phyloP scores from a whole-genome alignment of 73 alveolate species.

The Paramecium tetraurelia region DNA sequence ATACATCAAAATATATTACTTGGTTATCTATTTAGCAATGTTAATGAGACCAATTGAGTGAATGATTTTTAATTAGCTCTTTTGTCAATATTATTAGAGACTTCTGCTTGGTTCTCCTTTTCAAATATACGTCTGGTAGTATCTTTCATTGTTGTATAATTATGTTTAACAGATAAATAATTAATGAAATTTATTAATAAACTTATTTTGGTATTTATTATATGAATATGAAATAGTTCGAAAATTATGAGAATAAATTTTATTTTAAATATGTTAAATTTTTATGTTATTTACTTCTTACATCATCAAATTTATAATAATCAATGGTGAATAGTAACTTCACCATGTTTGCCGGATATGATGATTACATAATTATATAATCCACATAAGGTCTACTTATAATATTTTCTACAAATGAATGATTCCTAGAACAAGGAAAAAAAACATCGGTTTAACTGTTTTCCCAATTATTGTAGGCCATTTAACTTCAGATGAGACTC shows the following conservation, averaged over 20 bases:
- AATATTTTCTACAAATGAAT: background rate
- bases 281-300: background rate
- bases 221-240: background rate
- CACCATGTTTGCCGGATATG: background rate
- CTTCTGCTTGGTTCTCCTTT: slow-evolving; percentile 48
- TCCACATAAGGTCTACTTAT: background rate
- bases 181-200: background rate
- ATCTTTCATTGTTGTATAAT: slow-evolving; percentile 29
- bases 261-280: background rate
- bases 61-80: background rate
- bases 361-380: background rate
- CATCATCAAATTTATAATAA: background rate
- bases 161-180: slow-evolving; percentile 36
- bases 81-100: slow-evolving; percentile 31
- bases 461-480: slow-evolving; percentile 74
- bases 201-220: background rate
- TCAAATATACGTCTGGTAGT: slow-evolving; percentile 35
- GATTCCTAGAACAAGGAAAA: background rate
- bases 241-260: background rate
- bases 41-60: slow-evolving; percentile 30
- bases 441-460: no score
- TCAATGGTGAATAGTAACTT: background rate
- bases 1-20: background rate
- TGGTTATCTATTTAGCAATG: slow-evolving; percentile 9
- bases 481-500: background rate